These are phyloP conservation scores for Penium margaritaceum DNA, from an alignment of 139 green algal species.

Conservation along the genomic window DNA sequence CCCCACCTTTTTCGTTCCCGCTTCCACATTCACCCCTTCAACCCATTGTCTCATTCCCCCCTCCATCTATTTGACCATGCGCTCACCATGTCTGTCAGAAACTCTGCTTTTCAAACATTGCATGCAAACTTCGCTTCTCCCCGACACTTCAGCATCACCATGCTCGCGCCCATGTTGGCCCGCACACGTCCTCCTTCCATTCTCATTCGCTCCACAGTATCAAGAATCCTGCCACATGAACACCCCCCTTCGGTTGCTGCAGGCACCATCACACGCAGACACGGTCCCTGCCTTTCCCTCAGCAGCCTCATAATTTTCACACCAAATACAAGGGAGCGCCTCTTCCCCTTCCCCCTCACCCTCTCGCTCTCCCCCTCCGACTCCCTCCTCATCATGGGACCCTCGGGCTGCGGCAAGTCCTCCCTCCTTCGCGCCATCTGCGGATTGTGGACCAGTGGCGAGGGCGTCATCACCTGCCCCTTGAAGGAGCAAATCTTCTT, in stretches of 20 bases:
- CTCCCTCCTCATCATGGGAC: conserved; percentile 65
- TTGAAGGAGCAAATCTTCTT: conserved; percentile 61
- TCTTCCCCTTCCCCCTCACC: conserved; percentile 34
- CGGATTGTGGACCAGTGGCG: conserved; percentile 48
- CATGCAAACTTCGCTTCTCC: too few species aligned
- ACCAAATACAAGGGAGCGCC: conserved; percentile 26
- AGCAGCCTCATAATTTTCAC: conserved; percentile 42
- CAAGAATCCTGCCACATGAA: not conserved
- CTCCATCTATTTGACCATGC: too few species aligned
- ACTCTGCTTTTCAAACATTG: too few species aligned
- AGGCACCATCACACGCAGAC: conserved; percentile 9
- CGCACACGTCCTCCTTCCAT: not conserved
- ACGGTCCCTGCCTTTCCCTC: conserved; percentile 10
- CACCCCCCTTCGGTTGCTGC: not conserved
- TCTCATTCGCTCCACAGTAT: not conserved
- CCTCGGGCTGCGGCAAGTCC: conserved; percentile 63
- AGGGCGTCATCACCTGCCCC: conserved; percentile 47
- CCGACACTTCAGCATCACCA: too few species aligned
- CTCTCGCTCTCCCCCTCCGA: conserved; percentile 48
- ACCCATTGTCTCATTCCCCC: too few species aligned
- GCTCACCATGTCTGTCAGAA: too few species aligned
- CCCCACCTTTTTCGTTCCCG: too few species aligned
- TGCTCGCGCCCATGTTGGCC: not conserved
- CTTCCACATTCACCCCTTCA: too few species aligned
- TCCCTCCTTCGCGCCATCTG: conserved; percentile 60